Evolutionary conservation across 2,329 filamentous ascomycete species (phyloP), one percentile per base, ranked within the genome.

Genomic region (Alternaria conjuncta): DNA sequence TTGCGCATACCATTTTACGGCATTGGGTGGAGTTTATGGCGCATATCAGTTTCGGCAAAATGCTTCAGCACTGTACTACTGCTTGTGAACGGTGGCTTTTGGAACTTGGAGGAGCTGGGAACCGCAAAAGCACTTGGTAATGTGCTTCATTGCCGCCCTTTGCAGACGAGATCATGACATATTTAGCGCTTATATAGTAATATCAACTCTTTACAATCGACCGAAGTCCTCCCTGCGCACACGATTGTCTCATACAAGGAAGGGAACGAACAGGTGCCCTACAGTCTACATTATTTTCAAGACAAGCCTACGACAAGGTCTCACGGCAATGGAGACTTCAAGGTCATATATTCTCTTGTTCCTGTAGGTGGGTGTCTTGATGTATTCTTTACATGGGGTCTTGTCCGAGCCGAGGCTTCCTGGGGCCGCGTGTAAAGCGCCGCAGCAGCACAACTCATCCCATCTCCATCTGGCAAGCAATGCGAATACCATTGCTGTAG

Each of bases 151-250:
- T 10, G 32, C 41, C 41, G 41, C 28, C 44, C 13, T n/a, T 56
- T 18, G 32, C 58, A 49, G 20, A 61, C 26, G 36, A 25, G 26
- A 30, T 57, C 28, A 65, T 44, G 61, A 61, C 43, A 56, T 58
- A 44, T 23, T 45, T 57, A 66, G 61, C 55, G 25, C 25, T 56
- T 61, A 66, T 56, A 64, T 67, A 71, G 64, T 69, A 69, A 65
- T 70, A 66, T 28, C 21, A 64, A 61, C 28, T 41, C 21, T 41
- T n/a, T 9, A 25, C 21, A 49, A 21, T 32, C 25, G 28, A 12
- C n/a, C n/a, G 15, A 56, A 18, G 26, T 30, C 43, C 8, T 23
- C 21, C 12, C 11, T 30, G 20, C 9, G 26, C 8, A 13, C 21
- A 6, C 20, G 12, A 2, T n/a, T 15, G 32, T 36, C 32, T 36